Base-by-base conservation (phyloP, 2,329 filamentous ascomycete genomes). In the Oidium heveae region DNA sequence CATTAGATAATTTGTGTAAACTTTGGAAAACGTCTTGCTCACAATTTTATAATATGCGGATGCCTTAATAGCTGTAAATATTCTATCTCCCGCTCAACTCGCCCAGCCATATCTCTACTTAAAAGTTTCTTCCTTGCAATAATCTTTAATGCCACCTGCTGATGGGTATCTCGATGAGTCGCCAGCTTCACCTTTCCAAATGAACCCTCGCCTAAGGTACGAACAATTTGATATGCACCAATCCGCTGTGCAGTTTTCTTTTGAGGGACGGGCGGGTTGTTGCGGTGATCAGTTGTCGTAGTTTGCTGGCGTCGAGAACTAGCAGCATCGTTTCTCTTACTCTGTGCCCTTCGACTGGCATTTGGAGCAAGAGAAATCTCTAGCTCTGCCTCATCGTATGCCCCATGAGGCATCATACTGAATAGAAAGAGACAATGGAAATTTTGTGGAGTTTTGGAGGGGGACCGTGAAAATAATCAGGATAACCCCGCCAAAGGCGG, bases 101-200 rank as follows among this genome's bases (percentile, higher is more conserved):
- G 79, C 57, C 91, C 91, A 54, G 93, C 88, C 91, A 98, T 96
- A 68, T 98, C 91, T 64, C 89, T 77, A 61, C 88, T 96, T 62
- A 95, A 86, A 64, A 98, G 76, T 72, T 95, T 94, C 72, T 91
- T 91, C 60, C 91, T 79, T 44, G 87, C 85, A 64, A 98, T 98
- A 65, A 96, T 95, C 74, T 98, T 98, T 65, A 98, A 76, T 32
- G 91, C 91, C 53, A 98, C 91, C 71, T 95, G 86, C 68, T 96
- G 88, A 59, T 85, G 85, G 61, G 86, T 96, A 61, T 87, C 80
- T 63, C 86, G 80, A 66, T 98, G 91, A 44, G 88, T 84, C 22
- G 91, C 91, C 62, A 98, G 77, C 73, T 96, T 96, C 67, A 98
- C 91, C 71, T 98, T 98, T 63, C 91, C 91, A 67, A 98, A 98